Conservation (phyloP, 352 stramenopile species). For the Globisporangium lucens region DNA sequence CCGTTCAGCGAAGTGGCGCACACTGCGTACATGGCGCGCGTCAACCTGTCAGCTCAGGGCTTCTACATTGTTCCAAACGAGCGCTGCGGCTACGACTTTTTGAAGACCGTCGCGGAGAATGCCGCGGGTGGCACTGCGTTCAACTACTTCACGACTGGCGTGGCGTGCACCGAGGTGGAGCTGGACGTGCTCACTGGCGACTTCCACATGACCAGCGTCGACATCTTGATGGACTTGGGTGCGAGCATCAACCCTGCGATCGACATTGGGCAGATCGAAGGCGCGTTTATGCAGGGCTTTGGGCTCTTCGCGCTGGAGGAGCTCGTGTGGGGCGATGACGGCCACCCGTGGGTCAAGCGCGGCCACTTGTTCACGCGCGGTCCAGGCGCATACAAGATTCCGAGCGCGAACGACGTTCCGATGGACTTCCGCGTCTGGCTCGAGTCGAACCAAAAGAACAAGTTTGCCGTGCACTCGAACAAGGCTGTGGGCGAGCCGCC, state of each 20-base stretch:
- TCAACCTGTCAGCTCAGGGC: conserved; percentile 94
- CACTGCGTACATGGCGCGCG: conserved; percentile 89
- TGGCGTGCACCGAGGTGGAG: conserved; percentile 92
- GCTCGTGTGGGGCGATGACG: conserved; percentile 92
- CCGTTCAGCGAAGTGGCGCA: conserved; percentile 83
- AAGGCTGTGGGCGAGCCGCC: conserved; percentile 96
- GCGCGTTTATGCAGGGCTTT: conserved; percentile 96
- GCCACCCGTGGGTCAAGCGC: conserved; percentile 92
- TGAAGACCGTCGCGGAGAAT: conserved; percentile 87
- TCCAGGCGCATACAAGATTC: conserved; percentile 97
- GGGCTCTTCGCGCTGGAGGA: conserved; percentile 94
- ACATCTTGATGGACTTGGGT: conserved; percentile 92
- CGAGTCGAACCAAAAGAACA: conserved; percentile 91
- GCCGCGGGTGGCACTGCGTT: conserved; percentile 89
- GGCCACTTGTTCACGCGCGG: conserved; percentile 93
- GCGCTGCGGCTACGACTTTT: conserved; percentile 92
- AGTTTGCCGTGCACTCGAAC: conserved; percentile 94
- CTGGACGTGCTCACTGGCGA: conserved; percentile 95
- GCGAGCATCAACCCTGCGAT: conserved; percentile 96
- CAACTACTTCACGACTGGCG: conserved; percentile 96
- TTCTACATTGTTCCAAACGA: conserved; percentile 93
- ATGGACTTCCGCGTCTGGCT: conserved; percentile 94
- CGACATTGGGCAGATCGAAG: conserved; percentile 98
- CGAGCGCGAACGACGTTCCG: conserved; percentile 94
- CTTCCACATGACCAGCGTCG: conserved; percentile 76